Evolutionary conservation across 805 yeast genomes (phyloP), one percentile per base, ranked within the genome.

Genomic region (Yarrowia yakushimensis): DNA sequence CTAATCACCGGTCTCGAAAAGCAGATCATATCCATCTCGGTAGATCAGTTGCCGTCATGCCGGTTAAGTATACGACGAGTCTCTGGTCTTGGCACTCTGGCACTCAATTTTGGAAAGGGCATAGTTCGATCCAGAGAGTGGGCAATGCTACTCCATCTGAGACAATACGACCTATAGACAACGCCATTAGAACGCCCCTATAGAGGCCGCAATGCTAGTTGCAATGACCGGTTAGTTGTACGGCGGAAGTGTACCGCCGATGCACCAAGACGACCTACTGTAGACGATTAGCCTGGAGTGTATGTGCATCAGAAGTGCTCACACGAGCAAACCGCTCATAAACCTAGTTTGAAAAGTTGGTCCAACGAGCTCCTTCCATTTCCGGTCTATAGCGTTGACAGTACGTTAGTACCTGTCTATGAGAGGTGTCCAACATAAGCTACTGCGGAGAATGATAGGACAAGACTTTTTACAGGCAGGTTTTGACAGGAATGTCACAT

Each of bases 361-460:
- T 48, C 55, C 17, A 48, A 48, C 55, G 55, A 48, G 55, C 55
- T 30, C 55, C 10, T 48, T 31, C 55, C 55, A 20, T 17, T 31
- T 48, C n/a, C 9, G 55, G 55, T 20, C 27, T 27, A 18, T 13
- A 18, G 10, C 15, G 50, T n/a, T n/a, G n/a, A n/a, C n/a, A n/a
- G n/a, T 30, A 30, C 52, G 13, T 30, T 45, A 45, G 52, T 30
- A 27, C n/a, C 22, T 27, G 33, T 28, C 23, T 6, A 43, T 7
- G 8, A 11, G n/a, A 17, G 22, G n/a, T 10, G 3, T n/a, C n/a
- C 11, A 12, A 30, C 10, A 17, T 17, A 10, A 3, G 23, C 52
- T 45, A 45, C 18, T 45, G 52, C 52, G 36, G n/a, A 11, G 34
- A 10, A 1, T n/a, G 13, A 28, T 45, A 45, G 42, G 8, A 20